Conservation (phyloP, 2,329 filamentous ascomycete genomes). For the Phaeosphaeria sp. region DNA sequence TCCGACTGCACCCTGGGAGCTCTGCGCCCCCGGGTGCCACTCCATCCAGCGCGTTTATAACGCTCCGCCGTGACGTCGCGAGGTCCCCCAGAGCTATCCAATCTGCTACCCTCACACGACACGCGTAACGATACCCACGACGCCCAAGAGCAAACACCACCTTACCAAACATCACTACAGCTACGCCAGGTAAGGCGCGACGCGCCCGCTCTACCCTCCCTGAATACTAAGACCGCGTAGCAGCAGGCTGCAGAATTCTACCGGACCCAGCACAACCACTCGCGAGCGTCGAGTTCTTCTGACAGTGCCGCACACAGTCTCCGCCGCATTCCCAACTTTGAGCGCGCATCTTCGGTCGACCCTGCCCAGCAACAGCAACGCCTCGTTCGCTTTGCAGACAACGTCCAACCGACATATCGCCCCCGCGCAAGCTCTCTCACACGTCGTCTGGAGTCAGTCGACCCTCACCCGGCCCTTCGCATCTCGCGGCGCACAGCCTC, state of each 20-base stretch:
- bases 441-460: conserved; percentile 28
- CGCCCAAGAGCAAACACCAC: conserved; percentile 33
- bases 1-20: conserved; percentile 26
- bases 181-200: conserved; percentile 43
- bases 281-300: conserved; percentile 60
- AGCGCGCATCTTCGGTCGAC: conserved; percentile 54
- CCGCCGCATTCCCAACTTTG: conserved; percentile 61
- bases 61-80: conserved; percentile 38
- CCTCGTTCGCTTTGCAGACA: conserved; percentile 44
- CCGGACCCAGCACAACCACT: conserved; percentile 44
- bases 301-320: conserved; percentile 58
- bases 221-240: conserved; percentile 3
- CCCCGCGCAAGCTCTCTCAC: conserved; percentile 37
- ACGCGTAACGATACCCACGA: conserved; percentile 48
- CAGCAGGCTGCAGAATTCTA: conserved; percentile 47
- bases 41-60: conserved; percentile 10
- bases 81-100: conserved; percentile 30
- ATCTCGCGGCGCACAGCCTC: conserved; percentile 86
- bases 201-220: background rate
- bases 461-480: conserved; percentile 64
- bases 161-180: conserved; percentile 48
- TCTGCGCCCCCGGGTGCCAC: conserved; percentile 26
- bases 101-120: conserved; percentile 33
- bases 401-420: conserved; percentile 35
- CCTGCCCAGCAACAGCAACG: conserved; percentile 42